Evolutionary conservation across 768 basidiomycete species (phyloP).

Genomic region (Lactarius tabidus): DNA sequence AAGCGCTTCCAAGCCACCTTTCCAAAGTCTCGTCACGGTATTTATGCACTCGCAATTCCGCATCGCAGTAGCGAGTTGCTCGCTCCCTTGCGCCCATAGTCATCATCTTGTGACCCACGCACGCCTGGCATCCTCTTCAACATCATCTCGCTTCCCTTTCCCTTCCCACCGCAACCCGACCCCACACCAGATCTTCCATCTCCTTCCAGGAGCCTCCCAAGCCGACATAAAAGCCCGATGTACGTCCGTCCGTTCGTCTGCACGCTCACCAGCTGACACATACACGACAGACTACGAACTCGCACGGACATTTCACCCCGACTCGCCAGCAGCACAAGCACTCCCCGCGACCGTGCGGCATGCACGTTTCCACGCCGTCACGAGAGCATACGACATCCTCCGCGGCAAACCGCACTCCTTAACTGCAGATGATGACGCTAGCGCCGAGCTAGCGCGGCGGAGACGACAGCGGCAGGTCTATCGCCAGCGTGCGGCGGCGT

Average conservation of each 20-base stretch:
- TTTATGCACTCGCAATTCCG: slow-evolving; percentile 7
- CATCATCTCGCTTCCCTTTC: slow-evolving; percentile 41
- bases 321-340: slow-evolving; percentile 44
- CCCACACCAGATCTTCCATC: slow-evolving; percentile 71
- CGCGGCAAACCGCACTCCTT: slow-evolving; percentile 35
- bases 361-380: slow-evolving; percentile 59
- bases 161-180: slow-evolving; percentile 52
- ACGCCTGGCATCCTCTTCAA: slow-evolving; percentile 23
- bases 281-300: slow-evolving; percentile 60
- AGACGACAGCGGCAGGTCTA: slow-evolving; percentile 37
- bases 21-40: too few relatives aligned
- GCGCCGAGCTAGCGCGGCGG: slow-evolving; percentile 50
- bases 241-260: slow-evolving; percentile 35
- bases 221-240: slow-evolving; percentile 64
- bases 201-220: slow-evolving; percentile 51
- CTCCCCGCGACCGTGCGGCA: slow-evolving; percentile 47
- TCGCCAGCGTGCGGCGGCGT: slow-evolving; percentile 26
- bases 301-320: slow-evolving; percentile 68
- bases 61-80: background rate
- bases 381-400: slow-evolving; percentile 58
- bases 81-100: background rate
- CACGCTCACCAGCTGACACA: background rate
- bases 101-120: background rate
- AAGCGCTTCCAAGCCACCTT: too few relatives aligned
- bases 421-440: slow-evolving; percentile 26